A percentile compares a stretch with the other conserved stretches of the same genome.
Evolutionary conservation across 2,329 filamentous ascomycete species (phyloP).

Genomic region (Xenoacremonium recifei): DNA sequence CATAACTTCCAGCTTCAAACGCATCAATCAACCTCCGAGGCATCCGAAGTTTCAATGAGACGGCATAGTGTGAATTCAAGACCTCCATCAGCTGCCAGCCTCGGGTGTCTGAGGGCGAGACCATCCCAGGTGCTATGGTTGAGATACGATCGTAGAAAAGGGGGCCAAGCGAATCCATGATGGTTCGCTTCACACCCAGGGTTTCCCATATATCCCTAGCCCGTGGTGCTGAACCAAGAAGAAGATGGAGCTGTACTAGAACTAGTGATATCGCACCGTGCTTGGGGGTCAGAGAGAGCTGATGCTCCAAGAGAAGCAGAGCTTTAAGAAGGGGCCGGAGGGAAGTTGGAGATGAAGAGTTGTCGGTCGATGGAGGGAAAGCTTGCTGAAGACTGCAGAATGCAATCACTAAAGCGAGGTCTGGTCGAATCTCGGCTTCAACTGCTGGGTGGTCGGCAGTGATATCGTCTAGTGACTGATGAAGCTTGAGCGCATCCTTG

Average conservation of each 20-base stretch:
- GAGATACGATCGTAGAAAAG: constrained; percentile 56
- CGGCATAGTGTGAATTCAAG: constrained; percentile 45
- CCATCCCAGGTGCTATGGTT: constrained; percentile 44
- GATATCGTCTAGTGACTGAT: constrained; percentile 13
- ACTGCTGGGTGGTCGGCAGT: constrained; percentile 13
- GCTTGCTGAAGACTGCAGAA: constrained; percentile 34
- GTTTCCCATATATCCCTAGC: constrained; percentile 49
- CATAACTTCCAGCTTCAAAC: constrained; percentile 50
- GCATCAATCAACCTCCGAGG: constrained; percentile 42
- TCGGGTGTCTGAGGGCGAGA: constrained; percentile 30
- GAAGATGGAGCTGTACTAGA: constrained; percentile 50
- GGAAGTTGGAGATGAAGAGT: constrained; percentile 16
- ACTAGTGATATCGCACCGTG: constrained; percentile 48
- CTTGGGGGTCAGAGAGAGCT: constrained; percentile 43
- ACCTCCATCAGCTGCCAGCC: constrained; percentile 40
- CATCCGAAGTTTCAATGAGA: constrained; percentile 47
- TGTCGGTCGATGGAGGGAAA: constrained; percentile 21
- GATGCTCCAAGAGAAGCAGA: constrained; percentile 47
- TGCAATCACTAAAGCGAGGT: constrained; percentile 34
- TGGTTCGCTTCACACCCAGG: constrained; percentile 55
- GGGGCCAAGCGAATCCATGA: constrained; percentile 55
- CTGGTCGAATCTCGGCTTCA: constrained; percentile 28
- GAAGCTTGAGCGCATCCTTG: constrained; percentile 16
- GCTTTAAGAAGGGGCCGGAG: constrained; percentile 45
- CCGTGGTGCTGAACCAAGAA: constrained; percentile 48